Conservation (phyloP, 2,329 filamentous ascomycete genomes). For the Uncinocarpus reesii region DNA sequence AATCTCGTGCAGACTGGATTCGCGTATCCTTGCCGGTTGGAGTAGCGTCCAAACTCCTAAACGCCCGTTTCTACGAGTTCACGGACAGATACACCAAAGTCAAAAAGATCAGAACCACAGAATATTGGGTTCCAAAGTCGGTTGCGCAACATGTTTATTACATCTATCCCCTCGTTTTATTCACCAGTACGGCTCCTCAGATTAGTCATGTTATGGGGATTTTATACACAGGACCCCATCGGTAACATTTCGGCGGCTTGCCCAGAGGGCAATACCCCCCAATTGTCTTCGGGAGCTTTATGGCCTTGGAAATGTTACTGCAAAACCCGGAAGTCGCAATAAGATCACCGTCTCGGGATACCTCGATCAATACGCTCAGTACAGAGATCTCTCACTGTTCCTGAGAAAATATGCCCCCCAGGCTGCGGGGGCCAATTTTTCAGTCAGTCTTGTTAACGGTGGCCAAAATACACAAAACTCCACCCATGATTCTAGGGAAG, state of each 20-base stretch:
- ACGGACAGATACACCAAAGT: background rate
- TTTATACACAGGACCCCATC: conserved; percentile 26
- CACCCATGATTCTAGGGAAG: conserved; percentile 42
- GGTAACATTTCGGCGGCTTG: conserved; percentile 22
- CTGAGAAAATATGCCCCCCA: conserved; percentile 46
- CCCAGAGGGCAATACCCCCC: conserved; percentile 37
- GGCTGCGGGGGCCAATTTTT: conserved; percentile 45
- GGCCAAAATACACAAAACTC: conserved; percentile 44
- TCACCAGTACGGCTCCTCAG: conserved; percentile 32
- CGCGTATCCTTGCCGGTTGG: conserved; percentile 35
- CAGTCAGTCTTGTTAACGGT: conserved; percentile 46
- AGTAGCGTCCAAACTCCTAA: conserved; percentile 6
- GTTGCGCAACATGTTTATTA: conserved; percentile 48
- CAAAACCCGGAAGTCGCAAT: conserved; percentile 29
- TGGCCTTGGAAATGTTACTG: conserved; percentile 35
- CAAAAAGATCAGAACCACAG: conserved; percentile 43
- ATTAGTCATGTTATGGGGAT: background rate
- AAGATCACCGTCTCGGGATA: conserved; percentile 41
- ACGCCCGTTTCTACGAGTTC: conserved; percentile 12
- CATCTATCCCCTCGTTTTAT: conserved; percentile 56
- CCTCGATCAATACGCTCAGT: conserved; percentile 44
- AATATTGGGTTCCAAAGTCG: conserved; percentile 52
- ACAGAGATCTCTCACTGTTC: conserved; percentile 48
- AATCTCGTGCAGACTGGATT: conserved; percentile 51
- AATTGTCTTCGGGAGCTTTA: conserved; percentile 44